Evolutionary conservation across 1,284 basidiomycete species (phyloP), one percentile per base, ranked within the genome.

Genomic region (Cystobasidium pallidum): DNA sequence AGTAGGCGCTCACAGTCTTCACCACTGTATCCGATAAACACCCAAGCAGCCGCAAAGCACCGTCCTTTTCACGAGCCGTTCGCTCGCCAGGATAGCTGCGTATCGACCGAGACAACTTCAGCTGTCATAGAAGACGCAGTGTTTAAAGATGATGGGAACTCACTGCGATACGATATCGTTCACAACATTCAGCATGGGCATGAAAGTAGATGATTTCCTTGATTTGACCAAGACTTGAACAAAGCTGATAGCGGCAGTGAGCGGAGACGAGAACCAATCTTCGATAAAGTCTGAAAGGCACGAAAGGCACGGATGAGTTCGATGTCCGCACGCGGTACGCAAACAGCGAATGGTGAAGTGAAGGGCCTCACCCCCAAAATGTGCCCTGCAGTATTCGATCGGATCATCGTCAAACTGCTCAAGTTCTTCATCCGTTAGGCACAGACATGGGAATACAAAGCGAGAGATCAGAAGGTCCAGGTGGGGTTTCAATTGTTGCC

Each of bases 381-480:
- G 67, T 85, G 76, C 83, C 19, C 90, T 86, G 70, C 91, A 83
- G 77, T 90, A 93, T 73, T 93, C 91, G 36, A 90, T 83, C 1
- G 91, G 89, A 78, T 94, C 91, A 19, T 82, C 82, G 73, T 88
- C 85, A 89, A 91, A 94, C 17, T 88, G 82, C 61, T 87, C 84
- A 76, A 87, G 84, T 78, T 88, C 88, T 0, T 84, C 81, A 11
- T 86, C 81, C 24, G 86, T 89, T 82, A 92, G 91, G 41, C 87
- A 89, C 24, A 93, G 84, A 77, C 91, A 88, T n/a, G 91, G 91
- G 83, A 92, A 93, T 8, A 90, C 87, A 77, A 92, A 91, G 45
- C 84, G 85, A 15, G 88, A 86, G 19, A 92, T 86, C 4, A 94
- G 85, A 3, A 82, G 86, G 78, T 89, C 84, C 58, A 89, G 86